Evolutionary conservation across 768 basidiomycete species (phyloP), one percentile per base, ranked within the genome.

Genomic region (Podaxis sp.): DNA sequence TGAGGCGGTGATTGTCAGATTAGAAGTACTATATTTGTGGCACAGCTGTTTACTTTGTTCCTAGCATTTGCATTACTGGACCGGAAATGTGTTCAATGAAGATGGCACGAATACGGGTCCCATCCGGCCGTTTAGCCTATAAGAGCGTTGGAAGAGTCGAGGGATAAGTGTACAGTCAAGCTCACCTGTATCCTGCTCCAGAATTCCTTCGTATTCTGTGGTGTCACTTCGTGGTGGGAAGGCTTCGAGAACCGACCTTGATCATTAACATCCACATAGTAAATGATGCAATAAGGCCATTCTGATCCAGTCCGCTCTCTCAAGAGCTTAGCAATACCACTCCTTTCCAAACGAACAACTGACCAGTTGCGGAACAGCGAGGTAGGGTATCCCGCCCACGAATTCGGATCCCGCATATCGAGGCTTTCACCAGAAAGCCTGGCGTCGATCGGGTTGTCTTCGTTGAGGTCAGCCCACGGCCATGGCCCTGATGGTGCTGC

Each of bases 61-160:
- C 85, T 4, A 87, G 72, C 81, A 86, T 86, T 68, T 84, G 81
- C 44, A 86, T 65, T 26, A 84, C 79, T 3, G 78, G 74, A 2
- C 79, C 78, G 0, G 78, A 77, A 68, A 86, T 67, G 65, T 82
- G 78, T 50, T 84, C 77, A 1, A 87, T 74, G 63, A 87, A 87
- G 11, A 86, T 49, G 0, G 78, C 77, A 8, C 83, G 77, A 15
- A 84, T 73, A n/a, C 83, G 75, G 11, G 66, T 64, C 3, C 24
- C 56, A 7, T 66, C 59, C 20, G 66, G 66, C n/a, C 66, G 37
- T 49, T 64, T 50, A 1, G 38, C 57, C 54, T 55, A 28, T 20
- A 13, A 33, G 8, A 48, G 41, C n/a, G 10, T 48, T 51, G 24
- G 13, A 24, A 6, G 4, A 44, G 8, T 33, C 12, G 4, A 41